phyloP scores from a whole-genome alignment of 345 rosid species.

The Citrus medica region DNA sequence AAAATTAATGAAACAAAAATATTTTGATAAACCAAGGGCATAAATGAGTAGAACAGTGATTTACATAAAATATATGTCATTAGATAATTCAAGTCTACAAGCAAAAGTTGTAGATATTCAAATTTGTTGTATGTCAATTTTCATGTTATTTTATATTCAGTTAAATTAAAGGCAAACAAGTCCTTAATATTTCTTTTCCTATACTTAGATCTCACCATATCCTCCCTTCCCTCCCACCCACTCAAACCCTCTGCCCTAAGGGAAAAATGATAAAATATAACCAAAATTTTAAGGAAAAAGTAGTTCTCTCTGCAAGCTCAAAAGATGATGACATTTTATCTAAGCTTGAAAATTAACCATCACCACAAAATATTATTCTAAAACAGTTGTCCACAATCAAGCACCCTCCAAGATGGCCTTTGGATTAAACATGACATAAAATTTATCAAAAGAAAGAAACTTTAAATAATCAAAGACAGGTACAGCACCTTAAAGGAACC shows the following conservation, averaged over 20 bases:
- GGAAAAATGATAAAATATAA: no score
- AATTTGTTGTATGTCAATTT: neutral
- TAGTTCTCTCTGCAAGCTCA: neutral
- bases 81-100: neutral
- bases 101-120: neutral
- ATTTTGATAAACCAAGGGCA: neutral
- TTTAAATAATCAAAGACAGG: neutral
- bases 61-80: neutral
- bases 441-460: neutral
- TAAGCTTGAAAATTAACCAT: neutral
- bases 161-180: no score
- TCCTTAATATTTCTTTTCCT: no score
- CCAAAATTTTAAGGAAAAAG: no score
- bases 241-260: no score
- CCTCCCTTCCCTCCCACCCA: no score
- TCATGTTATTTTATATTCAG: no score
- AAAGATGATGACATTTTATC: neutral
- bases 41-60: neutral
- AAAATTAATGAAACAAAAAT: neutral
- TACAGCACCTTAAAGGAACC: constrained; percentile 74
- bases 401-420: neutral
- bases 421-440: neutral
- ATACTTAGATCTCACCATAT: no score
- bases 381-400: neutral
- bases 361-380: neutral